Base-by-base conservation (phyloP, 2,329 filamentous ascomycete genomes). In the Fusarium marasasianum region DNA sequence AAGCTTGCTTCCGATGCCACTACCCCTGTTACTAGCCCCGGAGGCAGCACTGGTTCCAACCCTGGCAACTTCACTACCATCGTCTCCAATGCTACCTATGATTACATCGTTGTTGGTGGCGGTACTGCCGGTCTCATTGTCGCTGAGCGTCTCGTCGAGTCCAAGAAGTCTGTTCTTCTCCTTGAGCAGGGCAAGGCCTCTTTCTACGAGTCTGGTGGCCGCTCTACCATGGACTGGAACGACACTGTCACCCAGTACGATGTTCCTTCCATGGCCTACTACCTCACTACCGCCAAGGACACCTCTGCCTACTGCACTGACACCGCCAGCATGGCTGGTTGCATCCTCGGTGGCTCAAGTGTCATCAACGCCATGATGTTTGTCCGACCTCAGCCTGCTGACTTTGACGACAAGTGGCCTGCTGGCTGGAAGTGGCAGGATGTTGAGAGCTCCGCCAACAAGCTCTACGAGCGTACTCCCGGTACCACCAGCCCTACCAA, bases 361-460 rank as follows among this genome's bases (percentile, higher is more conserved):
- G 88, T 90, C 35, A 86, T 93, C 77, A 94, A 93, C 74, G 89
- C 91, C 57, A 91, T 90, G 50, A 85, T 93, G 40, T 93, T 90
- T 88, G 92, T 90, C 87, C 90, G 89, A 83, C 88, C 92, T 1
- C 88, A 91, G 69, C 85, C 88, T 10, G 80, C 83, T 13, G 93
- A 94, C 79, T 94, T 92, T 85, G 91, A 94, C 79, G 86, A 88
- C 79, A 92, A 92, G 80, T 95, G 93, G 83, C 93, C 93, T 2
- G 73, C 83, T 4, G 92, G 92, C 37, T 95, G 93, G 93, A 91
- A 72, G 63, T 78, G 92, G 81, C 86, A 89, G 24, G 79, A 83
- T 11, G 87, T 94, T 79, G 83, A 83, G 68, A 79, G 83, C 31
- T 89, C 92, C 3, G 89, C 91, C 11, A 82, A 87, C 35, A 87